These are phyloP conservation scores for Hexamita inflata DNA, from an alignment of 208 protist genomes.

Conservation along the genomic window DNA sequence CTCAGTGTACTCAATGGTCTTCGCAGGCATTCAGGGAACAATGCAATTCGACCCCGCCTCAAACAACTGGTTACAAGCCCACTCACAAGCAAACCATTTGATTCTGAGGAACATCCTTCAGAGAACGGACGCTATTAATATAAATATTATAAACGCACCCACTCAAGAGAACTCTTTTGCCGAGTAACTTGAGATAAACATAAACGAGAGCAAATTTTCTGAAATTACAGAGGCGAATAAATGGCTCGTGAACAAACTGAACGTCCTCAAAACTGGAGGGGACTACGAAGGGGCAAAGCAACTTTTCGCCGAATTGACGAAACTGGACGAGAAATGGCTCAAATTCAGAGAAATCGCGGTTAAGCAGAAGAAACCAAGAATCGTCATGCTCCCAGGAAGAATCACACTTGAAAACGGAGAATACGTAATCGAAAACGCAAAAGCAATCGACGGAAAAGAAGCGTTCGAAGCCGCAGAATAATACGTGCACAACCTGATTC, in stretches of 20 bases:
- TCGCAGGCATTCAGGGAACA: conserved; percentile 26
- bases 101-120: conserved; percentile 45
- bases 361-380: background rate
- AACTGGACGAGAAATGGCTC: background rate
- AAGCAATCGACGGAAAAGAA: background rate
- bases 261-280: background rate
- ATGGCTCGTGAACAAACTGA: background rate
- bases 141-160: background rate
- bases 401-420: background rate
- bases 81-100: conserved; percentile 11
- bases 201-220: background rate
- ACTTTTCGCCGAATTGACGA: background rate
- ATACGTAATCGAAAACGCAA: background rate
- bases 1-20: conserved; percentile 19
- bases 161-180: too few relatives aligned
- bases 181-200: background rate
- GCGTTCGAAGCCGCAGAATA: too few relatives aligned
- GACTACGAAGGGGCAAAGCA: background rate
- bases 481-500: too few relatives aligned
- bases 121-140: conserved; percentile 32
- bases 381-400: background rate
- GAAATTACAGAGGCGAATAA: background rate
- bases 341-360: background rate
- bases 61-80: conserved; percentile 37
- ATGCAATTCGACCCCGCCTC: conserved; percentile 24